Percentiles rank a stretch among this genome's conserved stretches.
Conservation (phyloP, 2,329 filamentous ascomycete species). For the Alternaria hordeiaustralica region DNA sequence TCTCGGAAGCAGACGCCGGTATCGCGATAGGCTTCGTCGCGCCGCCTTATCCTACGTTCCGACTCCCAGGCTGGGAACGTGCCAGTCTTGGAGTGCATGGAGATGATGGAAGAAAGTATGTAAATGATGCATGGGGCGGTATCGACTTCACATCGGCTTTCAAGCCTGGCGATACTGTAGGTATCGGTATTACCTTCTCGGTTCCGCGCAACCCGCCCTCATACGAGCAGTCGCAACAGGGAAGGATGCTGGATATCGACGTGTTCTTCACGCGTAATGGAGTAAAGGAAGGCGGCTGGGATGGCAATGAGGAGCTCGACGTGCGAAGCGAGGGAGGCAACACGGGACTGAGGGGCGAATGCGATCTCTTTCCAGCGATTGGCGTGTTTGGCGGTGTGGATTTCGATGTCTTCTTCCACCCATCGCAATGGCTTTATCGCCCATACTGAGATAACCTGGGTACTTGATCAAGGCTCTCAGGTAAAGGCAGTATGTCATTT, state of each 20-base stretch:
- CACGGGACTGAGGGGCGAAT: slow-evolving; percentile 71
- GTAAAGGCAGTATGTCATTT: neutral
- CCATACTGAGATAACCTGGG: slow-evolving; percentile 20
- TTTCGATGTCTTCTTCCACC: slow-evolving; percentile 71
- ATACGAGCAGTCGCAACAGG: slow-evolving; percentile 36
- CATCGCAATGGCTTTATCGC: slow-evolving; percentile 63
- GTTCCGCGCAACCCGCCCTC: slow-evolving; percentile 47
- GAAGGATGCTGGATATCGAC: slow-evolving; percentile 56
- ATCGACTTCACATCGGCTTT: slow-evolving; percentile 71
- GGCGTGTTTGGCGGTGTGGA: slow-evolving; percentile 73
- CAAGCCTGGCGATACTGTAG: slow-evolving; percentile 69
- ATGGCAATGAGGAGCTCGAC: slow-evolving; percentile 77
- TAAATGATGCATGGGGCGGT: slow-evolving; percentile 78
- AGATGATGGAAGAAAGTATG: slow-evolving; percentile 77
- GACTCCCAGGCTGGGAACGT: slow-evolving; percentile 82
- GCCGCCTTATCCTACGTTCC: slow-evolving; percentile 77
- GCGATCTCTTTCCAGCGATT: slow-evolving; percentile 74
- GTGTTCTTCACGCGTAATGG: slow-evolving; percentile 77
- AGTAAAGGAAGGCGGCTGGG: slow-evolving; percentile 66
- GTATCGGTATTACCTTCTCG: slow-evolving; percentile 72
- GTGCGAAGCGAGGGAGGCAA: slow-evolving; percentile 66
- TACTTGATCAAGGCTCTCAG: neutral
- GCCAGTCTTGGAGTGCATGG: slow-evolving; percentile 78
- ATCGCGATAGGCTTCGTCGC: slow-evolving; percentile 75
- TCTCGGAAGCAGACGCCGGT: slow-evolving; percentile 57